These are phyloP conservation scores for Pelargonium fulgidum DNA, from an alignment of 441 rosid species.

Conservation along the genomic window DNA sequence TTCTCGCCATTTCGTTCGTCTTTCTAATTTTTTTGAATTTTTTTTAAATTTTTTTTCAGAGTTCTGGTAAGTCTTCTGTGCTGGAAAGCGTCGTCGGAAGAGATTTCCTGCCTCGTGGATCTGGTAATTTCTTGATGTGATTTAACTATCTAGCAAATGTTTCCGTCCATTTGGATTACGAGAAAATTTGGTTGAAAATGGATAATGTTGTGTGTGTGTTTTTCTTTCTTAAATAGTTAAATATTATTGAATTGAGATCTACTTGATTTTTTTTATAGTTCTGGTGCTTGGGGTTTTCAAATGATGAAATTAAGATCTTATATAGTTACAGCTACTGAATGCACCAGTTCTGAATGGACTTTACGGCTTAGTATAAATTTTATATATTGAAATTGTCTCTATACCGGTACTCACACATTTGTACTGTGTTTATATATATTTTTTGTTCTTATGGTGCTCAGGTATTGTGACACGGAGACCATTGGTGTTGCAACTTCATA, in stretches of 20 bases:
- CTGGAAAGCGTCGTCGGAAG: slow-evolving; percentile 94
- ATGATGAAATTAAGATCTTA: not conserved
- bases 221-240: no score
- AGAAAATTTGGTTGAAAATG: no score
- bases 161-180: no score
- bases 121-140: slow-evolving; percentile 40
- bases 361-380: no score
- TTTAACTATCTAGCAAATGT: no score
- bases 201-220: not conserved
- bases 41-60: slow-evolving; percentile 33
- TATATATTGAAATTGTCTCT: no score
- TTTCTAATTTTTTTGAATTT: slow-evolving; percentile 8
- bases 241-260: no score
- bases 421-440: not conserved
- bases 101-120: slow-evolving; percentile 98
- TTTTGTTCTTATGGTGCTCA: slow-evolving; percentile 20
- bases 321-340: not conserved
- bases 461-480: slow-evolving; percentile 98
- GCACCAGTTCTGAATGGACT: not conserved
- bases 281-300: not conserved
- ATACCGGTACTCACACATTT: not conserved
- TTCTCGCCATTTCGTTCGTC: no score
- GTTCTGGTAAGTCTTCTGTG: slow-evolving; percentile 96
- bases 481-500: slow-evolving; percentile 90
- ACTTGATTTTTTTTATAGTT: not conserved